Evolutionary conservation across 257 asterid species (phyloP).

Genomic region (Thymus quinquecostatus): DNA sequence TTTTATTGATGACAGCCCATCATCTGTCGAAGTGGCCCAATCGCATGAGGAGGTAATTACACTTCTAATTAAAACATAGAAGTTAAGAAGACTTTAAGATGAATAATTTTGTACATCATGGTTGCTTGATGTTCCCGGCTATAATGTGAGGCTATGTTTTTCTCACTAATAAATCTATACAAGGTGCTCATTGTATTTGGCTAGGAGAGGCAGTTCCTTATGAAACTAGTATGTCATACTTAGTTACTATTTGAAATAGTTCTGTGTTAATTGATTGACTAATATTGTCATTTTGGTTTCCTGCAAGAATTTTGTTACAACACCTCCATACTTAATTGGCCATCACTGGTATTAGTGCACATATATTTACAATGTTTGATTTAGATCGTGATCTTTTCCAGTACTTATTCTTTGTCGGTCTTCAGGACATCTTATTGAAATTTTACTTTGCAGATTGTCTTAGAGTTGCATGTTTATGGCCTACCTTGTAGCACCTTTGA

Average conservation of each 20-base stretch:
- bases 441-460: conserved; percentile 42
- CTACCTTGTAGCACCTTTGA: conserved; percentile 41
- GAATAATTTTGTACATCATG: neutral
- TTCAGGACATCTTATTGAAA: too few relatives aligned
- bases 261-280: neutral
- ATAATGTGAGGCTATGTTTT: neutral
- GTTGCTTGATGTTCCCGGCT: neutral
- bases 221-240: neutral
- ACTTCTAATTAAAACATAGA: too few relatives aligned
- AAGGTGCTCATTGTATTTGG: neutral
- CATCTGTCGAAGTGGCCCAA: conserved; percentile 34
- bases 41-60: conserved; percentile 51
- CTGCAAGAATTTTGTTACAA: conserved; percentile 5
- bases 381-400: conserved; percentile 14
- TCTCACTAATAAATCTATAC: neutral
- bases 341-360: neutral
- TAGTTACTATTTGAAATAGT: conserved; percentile 15
- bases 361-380: conserved; percentile 12
- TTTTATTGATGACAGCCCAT: conserved; percentile 38
- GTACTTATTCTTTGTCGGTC: neutral
- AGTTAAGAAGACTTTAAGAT: too few relatives aligned
- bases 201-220: neutral
- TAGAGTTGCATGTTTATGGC: conserved; percentile 64
- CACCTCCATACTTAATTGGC: neutral
- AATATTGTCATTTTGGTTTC: neutral